Base-by-base conservation (phyloP, 2,329 filamentous ascomycete genomes). In the Penicillium psychrosexuale region DNA sequence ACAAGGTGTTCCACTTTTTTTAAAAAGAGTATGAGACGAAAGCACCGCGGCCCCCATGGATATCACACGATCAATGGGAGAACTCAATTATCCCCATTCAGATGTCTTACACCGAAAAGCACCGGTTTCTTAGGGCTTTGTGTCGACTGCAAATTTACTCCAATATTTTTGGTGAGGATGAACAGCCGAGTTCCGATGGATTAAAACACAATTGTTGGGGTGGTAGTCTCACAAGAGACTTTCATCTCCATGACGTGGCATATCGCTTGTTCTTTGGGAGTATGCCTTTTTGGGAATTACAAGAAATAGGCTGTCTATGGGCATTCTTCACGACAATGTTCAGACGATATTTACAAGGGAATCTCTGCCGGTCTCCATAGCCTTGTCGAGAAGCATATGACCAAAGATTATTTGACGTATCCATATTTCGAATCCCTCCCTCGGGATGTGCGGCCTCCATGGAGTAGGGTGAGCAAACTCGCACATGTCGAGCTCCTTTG, bases 221-320 rank as follows among this genome's bases (percentile, higher is more conserved):
- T 5, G 27, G 6, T 28, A 7, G 27, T 28, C 5, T 2, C 27
- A 28, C 6, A 28, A 8, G 8, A 7, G 27, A 8, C 27, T 28
- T 8, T 28, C 6, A 8, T 28, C 3, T 7, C 8, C 1, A 9
- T 17, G n/a, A 22, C 33, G 54, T 61, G 8, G 48, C 45, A 13
- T 67, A 53, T 52, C 47, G 56, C 0, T 1, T 64, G 9, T 61
- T 65, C 28, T 65, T 60, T 22, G 56, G 57, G 3, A 49, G 56
- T 1, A 57, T 67, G 46, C 49, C 61, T 2, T 58, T 60, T 11
- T 67, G 64, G 65, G 64, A 66, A 45, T 44, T 51, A n/a, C 54
- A 60, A 3, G 63, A 67, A 28, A 55, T 66, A 7, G 59, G 46
- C 7, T 60, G 60, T 43, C n/a, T 66, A 13, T 56, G 46, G 54